Evolutionary conservation across 805 yeast genomes (phyloP), one percentile per base, ranked within the genome.

Genomic region (Barnettozyma pratensis): DNA sequence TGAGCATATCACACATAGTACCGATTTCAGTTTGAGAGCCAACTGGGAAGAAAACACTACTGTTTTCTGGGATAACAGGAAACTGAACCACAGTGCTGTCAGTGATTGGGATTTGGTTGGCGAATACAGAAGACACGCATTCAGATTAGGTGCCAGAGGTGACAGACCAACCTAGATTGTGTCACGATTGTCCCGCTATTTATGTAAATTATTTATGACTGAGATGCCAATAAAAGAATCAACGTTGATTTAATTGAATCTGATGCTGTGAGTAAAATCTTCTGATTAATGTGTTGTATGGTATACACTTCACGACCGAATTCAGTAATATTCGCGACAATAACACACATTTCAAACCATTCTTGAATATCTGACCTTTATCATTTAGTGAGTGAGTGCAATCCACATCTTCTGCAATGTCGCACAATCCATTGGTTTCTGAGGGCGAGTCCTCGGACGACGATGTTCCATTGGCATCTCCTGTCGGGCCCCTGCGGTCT

Each of bases 61-160:
- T 25, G 62, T 51, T 4, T 53, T 57, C 11, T 59, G 62, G 61
- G 61, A 59, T 39, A 59, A 59, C 49, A 56, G 62, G 53, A 49
- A 55, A 27, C 48, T 79, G 27, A 71, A 71, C 48, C 87, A 81
- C 65, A 66, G 68, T 49, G 81, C 81, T 10, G 72, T 77, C n/a
- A 68, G 73, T 65, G 81, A 76, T 55, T 74, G 75, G 60, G 77
- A 73, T 31, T 37, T 47, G 3, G 43, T 42, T 5, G 51, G 50
- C 8, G 39, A n/a, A 11, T 29, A 32, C 37, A 48, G 54, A 51
- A 42, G 54, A 27, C 52, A 51, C 25, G 45, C 48, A 3, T 51
- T 51, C 38, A 45, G 54, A 45, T 30, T 51, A 6, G 51, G 52
- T 10, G 39, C 54, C 7, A 45, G 52, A 11, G 52, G 52, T 7